Evolutionary conservation across 2,329 filamentous ascomycete species (phyloP).

Genomic region (Aspergillus quadrilineatus): DNA sequence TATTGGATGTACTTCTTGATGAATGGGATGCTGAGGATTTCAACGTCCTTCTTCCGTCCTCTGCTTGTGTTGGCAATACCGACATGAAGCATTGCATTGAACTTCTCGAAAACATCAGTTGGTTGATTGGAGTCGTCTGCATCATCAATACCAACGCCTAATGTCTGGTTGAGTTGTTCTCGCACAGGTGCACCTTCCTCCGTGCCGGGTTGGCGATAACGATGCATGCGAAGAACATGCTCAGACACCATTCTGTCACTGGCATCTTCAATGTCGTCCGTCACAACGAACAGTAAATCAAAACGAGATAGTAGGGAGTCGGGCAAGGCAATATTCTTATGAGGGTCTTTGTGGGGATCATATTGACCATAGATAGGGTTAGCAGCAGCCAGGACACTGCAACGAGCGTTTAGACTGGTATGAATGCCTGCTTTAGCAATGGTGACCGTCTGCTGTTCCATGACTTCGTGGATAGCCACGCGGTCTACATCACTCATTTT

Average conservation of each 20-base stretch:
- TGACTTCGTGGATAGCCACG: slow-evolving; percentile 99
- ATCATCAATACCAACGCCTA: slow-evolving; percentile 81
- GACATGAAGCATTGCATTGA: slow-evolving; percentile 90
- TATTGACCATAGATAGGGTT: slow-evolving; percentile 99
- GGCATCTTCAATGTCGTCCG: slow-evolving; percentile 94
- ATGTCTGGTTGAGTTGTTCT: slow-evolving; percentile 77
- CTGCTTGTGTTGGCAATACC: slow-evolving; percentile 79
- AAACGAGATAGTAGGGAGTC: slow-evolving; percentile 98
- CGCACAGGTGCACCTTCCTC: slow-evolving; percentile 94
- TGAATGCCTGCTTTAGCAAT: slow-evolving; percentile 99
- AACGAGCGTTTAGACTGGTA: slow-evolving; percentile 92
- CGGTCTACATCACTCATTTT: slow-evolving; percentile 99
- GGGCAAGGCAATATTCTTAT: slow-evolving; percentile 96
- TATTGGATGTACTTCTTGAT: slow-evolving; percentile 99
- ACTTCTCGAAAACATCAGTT: slow-evolving; percentile 94
- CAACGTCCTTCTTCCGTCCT: slow-evolving; percentile 71
- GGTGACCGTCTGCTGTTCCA: slow-evolving; percentile 99
- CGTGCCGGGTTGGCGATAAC: slow-evolving; percentile 85
- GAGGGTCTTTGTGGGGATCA: slow-evolving; percentile 96
- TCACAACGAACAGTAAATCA: slow-evolving; percentile 95
- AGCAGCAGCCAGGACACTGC: slow-evolving; percentile 92
- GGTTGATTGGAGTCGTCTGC: slow-evolving; percentile 69
- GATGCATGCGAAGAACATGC: slow-evolving; percentile 95
- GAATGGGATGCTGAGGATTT: slow-evolving; percentile 93
- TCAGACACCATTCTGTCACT: slow-evolving; percentile 89